Conservation (phyloP, 495 filamentous ascomycete species). For the Pyronema omphalodes region DNA sequence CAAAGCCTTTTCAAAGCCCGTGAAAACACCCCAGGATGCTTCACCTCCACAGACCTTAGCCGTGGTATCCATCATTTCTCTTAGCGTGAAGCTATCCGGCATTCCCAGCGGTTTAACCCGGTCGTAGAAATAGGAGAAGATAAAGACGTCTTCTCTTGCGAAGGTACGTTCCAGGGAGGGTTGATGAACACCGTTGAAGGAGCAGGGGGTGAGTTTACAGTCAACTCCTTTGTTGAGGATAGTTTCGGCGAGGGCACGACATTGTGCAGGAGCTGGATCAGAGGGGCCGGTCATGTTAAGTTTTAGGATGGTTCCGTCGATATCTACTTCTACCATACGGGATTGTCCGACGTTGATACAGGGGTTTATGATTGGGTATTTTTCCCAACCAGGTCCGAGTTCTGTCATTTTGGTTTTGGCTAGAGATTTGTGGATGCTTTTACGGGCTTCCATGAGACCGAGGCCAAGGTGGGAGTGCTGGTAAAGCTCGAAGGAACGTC, state of each 20-base stretch:
- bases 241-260: slow-evolving; percentile 73
- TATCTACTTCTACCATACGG: slow-evolving; percentile 46
- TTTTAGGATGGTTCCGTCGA: slow-evolving; percentile 35
- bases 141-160: slow-evolving; percentile 75
- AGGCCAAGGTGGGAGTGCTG: slow-evolving; percentile 97
- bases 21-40: slow-evolving; percentile 58
- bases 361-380: slow-evolving; percentile 57
- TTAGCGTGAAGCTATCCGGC: slow-evolving; percentile 81
- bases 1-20: slow-evolving; percentile 49
- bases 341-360: slow-evolving; percentile 71
- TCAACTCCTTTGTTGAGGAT: slow-evolving; percentile 72
- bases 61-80: slow-evolving; percentile 69
- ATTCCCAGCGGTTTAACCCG: slow-evolving; percentile 80
- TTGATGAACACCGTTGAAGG: slow-evolving; percentile 93
- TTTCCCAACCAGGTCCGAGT: slow-evolving; percentile 32
- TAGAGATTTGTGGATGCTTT: slow-evolving; percentile 59
- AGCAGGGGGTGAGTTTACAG: slow-evolving; percentile 75
- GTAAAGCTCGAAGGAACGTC: slow-evolving; percentile 81
- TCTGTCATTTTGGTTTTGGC: slow-evolving; percentile 21
- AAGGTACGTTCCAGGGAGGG: slow-evolving; percentile 87
- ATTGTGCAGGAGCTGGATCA: slow-evolving; percentile 57
- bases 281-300: slow-evolving; percentile 81
- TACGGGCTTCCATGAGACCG: slow-evolving; percentile 84
- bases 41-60: slow-evolving; percentile 68
- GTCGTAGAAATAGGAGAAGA: slow-evolving; percentile 95